Evolutionary conservation across 2,329 filamentous ascomycete genomes (phyloP).

Genomic region (Microsporum audouinii): DNA sequence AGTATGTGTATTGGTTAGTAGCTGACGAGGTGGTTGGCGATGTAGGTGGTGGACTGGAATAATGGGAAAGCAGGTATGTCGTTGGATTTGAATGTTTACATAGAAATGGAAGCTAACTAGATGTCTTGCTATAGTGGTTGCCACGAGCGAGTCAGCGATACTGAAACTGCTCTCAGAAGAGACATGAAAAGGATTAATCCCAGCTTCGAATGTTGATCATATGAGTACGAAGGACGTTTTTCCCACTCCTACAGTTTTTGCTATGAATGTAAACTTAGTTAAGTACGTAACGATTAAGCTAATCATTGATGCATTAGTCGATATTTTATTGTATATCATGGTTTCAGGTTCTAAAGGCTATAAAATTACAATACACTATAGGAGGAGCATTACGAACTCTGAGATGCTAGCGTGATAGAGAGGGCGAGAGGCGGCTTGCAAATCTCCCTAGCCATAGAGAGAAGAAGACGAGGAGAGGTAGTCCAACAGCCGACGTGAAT

Average conservation of each 20-base stretch:
- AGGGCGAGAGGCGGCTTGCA: not conserved
- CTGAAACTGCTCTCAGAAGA: conserved; percentile 48
- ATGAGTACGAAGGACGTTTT: not conserved
- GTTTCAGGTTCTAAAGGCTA: not conserved
- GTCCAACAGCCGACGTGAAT: conserved; percentile 6
- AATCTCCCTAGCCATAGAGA: not conserved
- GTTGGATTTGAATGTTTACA: not conserved
- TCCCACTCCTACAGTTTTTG: not conserved
- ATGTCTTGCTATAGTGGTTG: conserved; percentile 40
- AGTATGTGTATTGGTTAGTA: not conserved
- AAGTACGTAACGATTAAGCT: not conserved
- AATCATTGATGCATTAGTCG: not conserved
- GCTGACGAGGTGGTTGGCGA: conserved; percentile 4
- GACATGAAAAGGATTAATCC: not conserved
- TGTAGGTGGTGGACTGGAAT: conserved; percentile 72
- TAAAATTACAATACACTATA: not conserved
- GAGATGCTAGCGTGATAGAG: not conserved
- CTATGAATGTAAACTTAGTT: not conserved
- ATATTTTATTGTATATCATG: not conserved
- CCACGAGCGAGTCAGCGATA: conserved; percentile 79
- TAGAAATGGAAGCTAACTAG: not conserved
- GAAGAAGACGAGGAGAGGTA: conserved; percentile 4
- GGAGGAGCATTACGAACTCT: not conserved
- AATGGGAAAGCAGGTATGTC: conserved; percentile 62
- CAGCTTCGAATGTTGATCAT: not conserved